Percentiles rank a stretch among this genome's conserved stretches.
Conservation (phyloP, 2,329 filamentous ascomycete genomes). For the Simplicillium aogashimaense region DNA sequence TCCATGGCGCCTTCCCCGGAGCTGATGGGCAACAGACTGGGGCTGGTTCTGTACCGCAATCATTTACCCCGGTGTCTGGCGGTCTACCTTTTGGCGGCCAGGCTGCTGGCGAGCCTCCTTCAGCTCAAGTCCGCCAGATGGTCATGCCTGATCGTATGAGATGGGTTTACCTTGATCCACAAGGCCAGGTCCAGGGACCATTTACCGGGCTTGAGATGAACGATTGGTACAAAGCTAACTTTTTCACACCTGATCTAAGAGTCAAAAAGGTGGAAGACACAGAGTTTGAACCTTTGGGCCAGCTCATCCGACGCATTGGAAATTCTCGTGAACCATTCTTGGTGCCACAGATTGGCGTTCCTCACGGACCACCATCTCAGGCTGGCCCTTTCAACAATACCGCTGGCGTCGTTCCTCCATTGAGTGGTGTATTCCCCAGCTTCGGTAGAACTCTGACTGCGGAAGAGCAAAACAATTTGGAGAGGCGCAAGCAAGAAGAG, state of each 20-base stretch:
- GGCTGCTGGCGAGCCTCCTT: conserved; percentile 36
- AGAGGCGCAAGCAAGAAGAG: conserved; percentile 94
- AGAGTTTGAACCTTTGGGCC: conserved; percentile 90
- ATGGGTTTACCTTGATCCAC: conserved; percentile 96
- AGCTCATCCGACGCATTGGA: conserved; percentile 89
- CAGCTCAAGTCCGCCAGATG: conserved; percentile 75
- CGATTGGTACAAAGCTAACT: conserved; percentile 98
- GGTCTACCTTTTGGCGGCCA: conserved; percentile 24
- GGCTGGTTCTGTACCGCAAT: conserved; percentile 20
- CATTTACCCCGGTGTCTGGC: conserved; percentile 24
- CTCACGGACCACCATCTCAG: conserved; percentile 65
- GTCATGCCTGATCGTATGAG: conserved; percentile 99
- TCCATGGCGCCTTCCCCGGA: conserved; percentile 25
- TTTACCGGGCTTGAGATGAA: conserved; percentile 98
- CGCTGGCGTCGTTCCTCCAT: conserved; percentile 69
- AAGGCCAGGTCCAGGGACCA: conserved; percentile 83
- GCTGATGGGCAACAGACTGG: conserved; percentile 25
- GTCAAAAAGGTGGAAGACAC: conserved; percentile 91
- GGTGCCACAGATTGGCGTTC: conserved; percentile 91
- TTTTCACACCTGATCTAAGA: conserved; percentile 88
- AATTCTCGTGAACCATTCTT: conserved; percentile 97
- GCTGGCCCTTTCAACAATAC: conserved; percentile 38
- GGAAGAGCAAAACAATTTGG: conserved; percentile 94
- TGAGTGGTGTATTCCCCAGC: conserved; percentile 87
- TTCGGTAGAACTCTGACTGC: conserved; percentile 92